Conservation (phyloP, 371 early-diverging fungal genomes). For the Syncephalastrum contaminatum region DNA sequence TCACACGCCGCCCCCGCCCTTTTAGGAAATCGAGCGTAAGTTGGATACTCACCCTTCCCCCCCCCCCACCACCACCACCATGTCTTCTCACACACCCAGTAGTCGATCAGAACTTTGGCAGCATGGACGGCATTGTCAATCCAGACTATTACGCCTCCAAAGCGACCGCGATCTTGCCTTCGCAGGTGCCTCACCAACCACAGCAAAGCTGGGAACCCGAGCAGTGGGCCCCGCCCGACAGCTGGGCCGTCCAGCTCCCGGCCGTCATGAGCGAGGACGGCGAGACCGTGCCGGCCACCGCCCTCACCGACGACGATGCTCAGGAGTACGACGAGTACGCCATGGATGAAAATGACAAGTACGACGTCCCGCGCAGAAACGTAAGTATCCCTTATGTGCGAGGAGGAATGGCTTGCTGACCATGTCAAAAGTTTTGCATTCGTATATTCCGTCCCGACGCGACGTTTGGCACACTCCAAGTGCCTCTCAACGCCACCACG, state of each 20-base stretch:
- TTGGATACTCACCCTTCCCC: neutral
- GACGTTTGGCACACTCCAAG: slow-evolving; percentile 76
- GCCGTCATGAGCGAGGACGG: neutral
- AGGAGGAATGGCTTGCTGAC: too few species aligned
- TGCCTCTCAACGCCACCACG: slow-evolving; percentile 65
- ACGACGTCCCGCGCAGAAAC: slow-evolving; percentile 31
- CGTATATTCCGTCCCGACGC: slow-evolving; percentile 69
- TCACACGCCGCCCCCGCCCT: too few species aligned
- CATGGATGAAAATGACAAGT: slow-evolving; percentile 25
- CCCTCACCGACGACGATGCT: slow-evolving; percentile 22
- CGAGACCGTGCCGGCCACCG: slow-evolving; percentile 11
- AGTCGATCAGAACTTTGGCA: slow-evolving; percentile 52
- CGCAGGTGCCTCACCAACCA: too few species aligned
- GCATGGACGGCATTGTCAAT: slow-evolving; percentile 56
- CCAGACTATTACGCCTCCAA: slow-evolving; percentile 25
- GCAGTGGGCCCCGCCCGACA: slow-evolving; percentile 70
- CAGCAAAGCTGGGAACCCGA: slow-evolving; percentile 19
- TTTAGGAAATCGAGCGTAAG: slow-evolving; percentile 19
- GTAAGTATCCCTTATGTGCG: too few species aligned
- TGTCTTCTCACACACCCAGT: slow-evolving; percentile 1
- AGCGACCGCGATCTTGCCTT: neutral
- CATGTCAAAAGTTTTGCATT: slow-evolving; percentile 43
- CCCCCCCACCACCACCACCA: too few species aligned
- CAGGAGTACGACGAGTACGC: slow-evolving; percentile 42
- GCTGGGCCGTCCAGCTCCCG: slow-evolving; percentile 64